A percentile compares a stretch with the other conserved stretches of the same genome.
Evolutionary conservation across 164 flowering plant species (phyloP).

Genomic region (Magnolia officinalis): DNA sequence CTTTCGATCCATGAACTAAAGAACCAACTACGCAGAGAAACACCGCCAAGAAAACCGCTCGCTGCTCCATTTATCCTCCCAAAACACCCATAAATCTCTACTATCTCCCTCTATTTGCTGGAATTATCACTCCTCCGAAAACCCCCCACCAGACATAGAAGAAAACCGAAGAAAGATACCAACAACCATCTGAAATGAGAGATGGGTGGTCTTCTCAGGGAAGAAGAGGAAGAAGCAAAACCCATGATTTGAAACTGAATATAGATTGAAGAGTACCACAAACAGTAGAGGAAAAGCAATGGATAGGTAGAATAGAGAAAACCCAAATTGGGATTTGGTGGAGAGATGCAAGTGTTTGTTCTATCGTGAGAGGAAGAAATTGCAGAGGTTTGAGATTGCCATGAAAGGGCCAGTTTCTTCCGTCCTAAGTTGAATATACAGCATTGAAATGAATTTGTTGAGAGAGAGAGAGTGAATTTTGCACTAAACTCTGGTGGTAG

Average conservation of each 20-base stretch:
- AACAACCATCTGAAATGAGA: background rate
- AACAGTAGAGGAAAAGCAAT: background rate
- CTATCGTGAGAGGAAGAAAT: background rate
- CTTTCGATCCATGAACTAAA: conserved; percentile 6
- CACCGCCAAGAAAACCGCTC: background rate
- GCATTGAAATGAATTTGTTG: background rate
- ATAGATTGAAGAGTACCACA: background rate
- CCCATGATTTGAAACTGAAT: background rate
- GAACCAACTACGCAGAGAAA: background rate
- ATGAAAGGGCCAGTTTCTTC: background rate
- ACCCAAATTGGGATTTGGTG: conserved; percentile 5
- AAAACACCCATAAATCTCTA: background rate
- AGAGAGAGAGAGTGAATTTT: background rate
- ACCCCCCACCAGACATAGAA: background rate
- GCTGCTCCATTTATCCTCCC: conserved; percentile 4
- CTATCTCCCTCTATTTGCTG: background rate
- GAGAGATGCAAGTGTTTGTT: background rate
- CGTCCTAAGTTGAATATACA: background rate
- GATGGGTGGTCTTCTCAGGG: conserved; percentile 2
- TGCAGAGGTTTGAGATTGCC: background rate
- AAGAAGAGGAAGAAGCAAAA: background rate
- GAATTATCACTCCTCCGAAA: background rate
- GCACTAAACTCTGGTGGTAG: background rate
- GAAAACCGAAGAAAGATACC: background rate
- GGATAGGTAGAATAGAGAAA: conserved; percentile 1